phyloP scores from a whole-genome alignment of 176 grass and related monocot genomes.

The Zizania latifolia region DNA sequence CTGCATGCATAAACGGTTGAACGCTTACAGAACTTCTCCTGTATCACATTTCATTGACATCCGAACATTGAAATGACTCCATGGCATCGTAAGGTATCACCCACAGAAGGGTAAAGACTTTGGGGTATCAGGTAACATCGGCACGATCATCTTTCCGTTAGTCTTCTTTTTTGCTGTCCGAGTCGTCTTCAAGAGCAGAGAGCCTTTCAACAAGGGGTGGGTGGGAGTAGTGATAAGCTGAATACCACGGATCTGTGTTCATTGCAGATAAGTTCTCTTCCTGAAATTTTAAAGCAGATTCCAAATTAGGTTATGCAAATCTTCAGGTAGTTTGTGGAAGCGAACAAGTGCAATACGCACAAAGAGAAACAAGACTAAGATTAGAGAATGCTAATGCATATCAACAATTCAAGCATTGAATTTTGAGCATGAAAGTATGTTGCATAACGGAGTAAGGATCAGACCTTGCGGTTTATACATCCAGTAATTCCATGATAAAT shows the following conservation, averaged over 20 bases:
- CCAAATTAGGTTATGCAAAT: conserved; percentile 10
- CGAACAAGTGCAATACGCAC: background rate
- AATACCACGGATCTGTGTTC: conserved; percentile 99
- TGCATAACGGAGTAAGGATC: background rate
- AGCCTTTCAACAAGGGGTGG: conserved; percentile 95
- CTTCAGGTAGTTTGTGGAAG: background rate
- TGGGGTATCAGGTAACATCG: background rate
- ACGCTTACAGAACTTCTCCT: conserved; percentile 3
- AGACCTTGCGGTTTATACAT: background rate
- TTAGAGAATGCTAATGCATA: background rate
- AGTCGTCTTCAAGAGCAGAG: conserved; percentile 60
- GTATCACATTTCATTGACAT: background rate
- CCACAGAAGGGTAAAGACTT: background rate
- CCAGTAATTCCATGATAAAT: background rate
- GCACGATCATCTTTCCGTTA: conserved; percentile 7
- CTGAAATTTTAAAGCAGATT: conserved; percentile 38
- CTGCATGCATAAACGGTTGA: background rate
- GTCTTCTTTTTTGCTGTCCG: conserved; percentile 76
- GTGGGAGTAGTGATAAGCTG: conserved; percentile 98
- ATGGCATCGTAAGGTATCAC: background rate
- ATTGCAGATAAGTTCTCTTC: conserved; percentile 97
- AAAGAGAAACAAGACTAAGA: background rate
- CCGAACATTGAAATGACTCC: background rate
- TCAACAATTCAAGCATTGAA: background rate
- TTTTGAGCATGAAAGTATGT: background rate